A percentile compares a stretch with the other conserved stretches of the same genome.
phyloP scores from a whole-genome alignment of 306 rosid species.

The Castanea sativa region DNA sequence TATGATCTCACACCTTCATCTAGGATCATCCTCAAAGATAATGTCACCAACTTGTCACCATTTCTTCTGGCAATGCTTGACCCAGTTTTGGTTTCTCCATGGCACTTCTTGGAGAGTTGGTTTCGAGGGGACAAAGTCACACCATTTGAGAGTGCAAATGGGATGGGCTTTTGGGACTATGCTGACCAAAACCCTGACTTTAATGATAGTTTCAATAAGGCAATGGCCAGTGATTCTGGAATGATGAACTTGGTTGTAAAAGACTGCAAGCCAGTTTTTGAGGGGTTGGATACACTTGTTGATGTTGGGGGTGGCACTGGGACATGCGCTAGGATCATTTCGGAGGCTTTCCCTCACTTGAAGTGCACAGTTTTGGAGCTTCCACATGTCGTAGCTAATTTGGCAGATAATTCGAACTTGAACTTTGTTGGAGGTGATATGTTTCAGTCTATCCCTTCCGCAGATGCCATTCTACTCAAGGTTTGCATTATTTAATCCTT shows the following conservation, averaged over 20 bases:
- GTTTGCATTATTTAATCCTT: too few species aligned
- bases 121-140: constrained; percentile 15
- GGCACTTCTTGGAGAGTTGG: constrained; percentile 34
- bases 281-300: constrained; percentile 34
- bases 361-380: constrained; percentile 51
- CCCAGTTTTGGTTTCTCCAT: constrained; percentile 11
- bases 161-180: constrained; percentile 35
- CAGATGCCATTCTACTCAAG: too few species aligned
- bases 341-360: constrained; percentile 40
- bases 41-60: constrained; percentile 3
- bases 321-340: constrained; percentile 21
- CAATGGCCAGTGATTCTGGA: constrained; percentile 47
- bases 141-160: constrained; percentile 29
- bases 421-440: constrained; percentile 38
- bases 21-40: constrained; percentile 33
- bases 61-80: constrained; percentile 15
- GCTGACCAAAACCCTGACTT: constrained; percentile 10
- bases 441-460: too few species aligned
- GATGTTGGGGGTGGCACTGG: constrained; percentile 51
- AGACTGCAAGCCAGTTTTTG: constrained; percentile 42
- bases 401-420: constrained; percentile 27
- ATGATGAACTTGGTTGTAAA: constrained; percentile 36
- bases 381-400: constrained; percentile 42
- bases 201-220: constrained; percentile 21
- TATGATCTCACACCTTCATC: constrained; percentile 49